Base-by-base conservation (phyloP, 139 green algal species). In the Chlamydomonas applanata region DNA sequence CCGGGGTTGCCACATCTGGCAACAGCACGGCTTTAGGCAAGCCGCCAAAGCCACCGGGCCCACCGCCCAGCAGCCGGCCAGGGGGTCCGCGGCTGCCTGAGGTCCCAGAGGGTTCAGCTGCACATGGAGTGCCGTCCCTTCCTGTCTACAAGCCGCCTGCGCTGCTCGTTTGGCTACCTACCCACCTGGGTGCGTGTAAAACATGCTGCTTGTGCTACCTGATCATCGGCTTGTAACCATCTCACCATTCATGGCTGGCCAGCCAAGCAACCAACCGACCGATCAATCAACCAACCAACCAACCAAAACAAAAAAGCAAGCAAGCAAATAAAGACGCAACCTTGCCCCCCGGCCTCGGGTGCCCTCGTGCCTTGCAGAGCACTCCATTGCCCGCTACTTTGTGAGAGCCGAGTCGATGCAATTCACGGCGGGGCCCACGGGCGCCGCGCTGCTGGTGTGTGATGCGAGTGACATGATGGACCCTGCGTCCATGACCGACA, bases 111-210 rank as follows among this genome's bases (percentile, higher is more conserved):
- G 61, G 30, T 13, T 49, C 40, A 49, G 40, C 40, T 19, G 11
- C 32, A 14, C 67, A 56, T 17, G 29, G 35, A 2, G 45, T 63
- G 69, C 49, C 60, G 0, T 65, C 60, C 0, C 34, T 81, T 54
- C 69, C 73, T 0, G 79, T 85, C 25, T 76, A 74, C 63, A 78
- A 79, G 63, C 74, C 79, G 2, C 79, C 79, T 30, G 67, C 57
- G 9, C 36, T 85, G 5, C 56, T 85, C 54, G 49, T 85, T 70
- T 85, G 79, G 79, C 74, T 85, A 45, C 79, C 79, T 1, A 63
- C 77, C 63, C 70, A 75, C 77, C 74, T 71, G 30, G 67, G 67
- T 73, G 45, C 30, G 67, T 69, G 59, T 36, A 29, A 13, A 29
- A 64, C 22, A 33, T 20, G 13, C 20, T 25, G 56, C 24, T 64